phyloP scores from a whole-genome alignment of 2,329 filamentous ascomycete genomes.

The Sarocladiaceae sp. region DNA sequence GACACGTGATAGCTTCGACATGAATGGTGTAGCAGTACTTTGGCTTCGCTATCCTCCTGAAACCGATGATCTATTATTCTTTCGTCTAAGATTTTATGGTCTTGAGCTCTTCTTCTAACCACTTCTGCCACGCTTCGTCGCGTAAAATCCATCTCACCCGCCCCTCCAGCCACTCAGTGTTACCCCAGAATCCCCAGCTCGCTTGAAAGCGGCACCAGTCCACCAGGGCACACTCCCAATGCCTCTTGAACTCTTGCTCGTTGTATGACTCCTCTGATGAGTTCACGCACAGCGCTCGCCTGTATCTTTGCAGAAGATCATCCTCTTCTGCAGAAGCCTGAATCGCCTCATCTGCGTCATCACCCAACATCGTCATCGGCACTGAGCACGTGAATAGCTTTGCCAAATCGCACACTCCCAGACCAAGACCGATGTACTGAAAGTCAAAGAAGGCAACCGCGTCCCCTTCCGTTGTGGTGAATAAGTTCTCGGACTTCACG shows the following conservation, averaged over 20 bases:
- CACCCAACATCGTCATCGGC: conserved; percentile 44
- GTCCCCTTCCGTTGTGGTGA: conserved; percentile 42
- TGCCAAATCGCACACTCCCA: conserved; percentile 60
- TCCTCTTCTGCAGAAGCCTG: conserved; percentile 48
- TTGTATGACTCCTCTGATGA: conserved; percentile 31
- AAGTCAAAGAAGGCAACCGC: conserved; percentile 62
- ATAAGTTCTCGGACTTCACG: conserved; percentile 64
- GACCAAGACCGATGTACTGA: conserved; percentile 58
- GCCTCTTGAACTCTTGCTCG: conserved; percentile 47
- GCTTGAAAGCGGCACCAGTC: conserved; percentile 61
- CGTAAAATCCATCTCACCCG: conserved; percentile 43
- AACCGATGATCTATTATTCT: not conserved
- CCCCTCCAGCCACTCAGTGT: conserved; percentile 51
- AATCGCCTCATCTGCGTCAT: conserved; percentile 13
- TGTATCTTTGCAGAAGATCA: conserved; percentile 45
- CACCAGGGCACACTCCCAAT: conserved; percentile 62
- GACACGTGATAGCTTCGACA: no score
- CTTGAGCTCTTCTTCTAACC: conserved; percentile 27
- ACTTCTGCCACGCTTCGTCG: conserved; percentile 37
- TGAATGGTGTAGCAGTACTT: no score
- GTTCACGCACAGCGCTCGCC: conserved; percentile 21
- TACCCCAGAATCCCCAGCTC: conserved; percentile 57
- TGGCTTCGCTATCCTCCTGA: not conserved
- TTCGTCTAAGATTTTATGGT: not conserved
- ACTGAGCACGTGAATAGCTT: conserved; percentile 64